Evolutionary conservation across 208 protist genomes (phyloP).

Genomic region (Leishmania gerbilli): DNA sequence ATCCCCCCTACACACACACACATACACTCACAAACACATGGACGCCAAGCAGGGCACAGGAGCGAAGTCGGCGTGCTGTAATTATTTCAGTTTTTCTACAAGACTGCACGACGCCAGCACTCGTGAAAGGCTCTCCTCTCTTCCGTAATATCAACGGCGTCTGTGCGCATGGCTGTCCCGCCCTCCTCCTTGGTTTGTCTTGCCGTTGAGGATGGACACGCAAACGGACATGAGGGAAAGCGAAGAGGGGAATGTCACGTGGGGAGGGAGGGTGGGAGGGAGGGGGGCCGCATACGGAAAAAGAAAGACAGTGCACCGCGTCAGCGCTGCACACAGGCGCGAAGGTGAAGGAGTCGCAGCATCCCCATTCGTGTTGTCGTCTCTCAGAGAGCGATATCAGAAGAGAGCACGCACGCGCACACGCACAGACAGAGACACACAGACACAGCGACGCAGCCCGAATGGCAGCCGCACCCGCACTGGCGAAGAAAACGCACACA

Average conservation of each 20-base stretch:
- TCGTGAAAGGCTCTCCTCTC: not conserved
- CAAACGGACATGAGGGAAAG: not conserved
- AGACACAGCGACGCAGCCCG: not conserved
- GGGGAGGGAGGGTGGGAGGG: no score
- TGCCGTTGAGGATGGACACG: not conserved
- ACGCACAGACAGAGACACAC: not conserved
- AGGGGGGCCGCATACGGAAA: not conserved
- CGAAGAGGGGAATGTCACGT: not conserved
- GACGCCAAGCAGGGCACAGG: no score
- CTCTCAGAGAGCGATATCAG: not conserved
- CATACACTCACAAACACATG: not conserved
- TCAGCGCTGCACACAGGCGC: no score
- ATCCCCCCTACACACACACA: not conserved
- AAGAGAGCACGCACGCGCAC: not conserved
- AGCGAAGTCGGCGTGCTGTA: no score
- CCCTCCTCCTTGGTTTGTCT: not conserved
- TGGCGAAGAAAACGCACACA: not conserved
- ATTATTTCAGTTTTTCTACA: not conserved
- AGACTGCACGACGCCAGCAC: not conserved
- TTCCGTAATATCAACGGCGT: not conserved
- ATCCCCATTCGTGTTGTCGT: not conserved
- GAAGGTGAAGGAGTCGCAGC: not conserved
- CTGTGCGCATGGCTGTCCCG: not conserved
- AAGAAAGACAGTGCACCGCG: not conserved
- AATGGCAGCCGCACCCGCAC: not conserved